Conservation (phyloP, 176 grass and related monocot species). For the Oryza meridionalis region DNA sequence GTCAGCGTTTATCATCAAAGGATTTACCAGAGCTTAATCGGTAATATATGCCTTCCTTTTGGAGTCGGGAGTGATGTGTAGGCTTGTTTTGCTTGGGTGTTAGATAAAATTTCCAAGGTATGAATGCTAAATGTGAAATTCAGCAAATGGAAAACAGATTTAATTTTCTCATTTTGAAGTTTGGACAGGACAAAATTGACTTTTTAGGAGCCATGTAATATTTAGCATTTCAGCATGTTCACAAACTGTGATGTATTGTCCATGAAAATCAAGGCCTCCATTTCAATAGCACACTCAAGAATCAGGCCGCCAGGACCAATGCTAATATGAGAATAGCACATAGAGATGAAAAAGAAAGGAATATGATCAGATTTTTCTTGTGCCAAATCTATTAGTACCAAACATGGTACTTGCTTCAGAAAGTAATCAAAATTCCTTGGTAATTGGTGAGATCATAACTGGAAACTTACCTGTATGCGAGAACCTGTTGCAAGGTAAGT, state of each 20-base stretch:
- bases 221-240: neutral
- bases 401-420: neutral
- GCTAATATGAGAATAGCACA: neutral
- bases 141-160: neutral
- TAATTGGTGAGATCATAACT: neutral
- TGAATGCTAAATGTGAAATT: neutral
- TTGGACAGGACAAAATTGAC: neutral
- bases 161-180: neutral
- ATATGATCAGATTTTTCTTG: neutral
- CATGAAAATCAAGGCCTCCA: neutral
- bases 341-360: neutral
- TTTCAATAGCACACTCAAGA: neutral
- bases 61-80: neutral
- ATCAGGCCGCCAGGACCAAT: neutral
- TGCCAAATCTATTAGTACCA: neutral
- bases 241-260: neutral
- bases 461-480: neutral
- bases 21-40: neutral
- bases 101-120: neutral
- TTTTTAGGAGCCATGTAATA: neutral
- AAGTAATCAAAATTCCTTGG: neutral
- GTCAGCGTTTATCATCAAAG: neutral
- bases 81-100: neutral
- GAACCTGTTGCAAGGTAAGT: neutral
- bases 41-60: neutral